Evolutionary conservation across 768 basidiomycete genomes (phyloP), one percentile per base, ranked within the genome.

Genomic region (Amanita pseudoporphyria): DNA sequence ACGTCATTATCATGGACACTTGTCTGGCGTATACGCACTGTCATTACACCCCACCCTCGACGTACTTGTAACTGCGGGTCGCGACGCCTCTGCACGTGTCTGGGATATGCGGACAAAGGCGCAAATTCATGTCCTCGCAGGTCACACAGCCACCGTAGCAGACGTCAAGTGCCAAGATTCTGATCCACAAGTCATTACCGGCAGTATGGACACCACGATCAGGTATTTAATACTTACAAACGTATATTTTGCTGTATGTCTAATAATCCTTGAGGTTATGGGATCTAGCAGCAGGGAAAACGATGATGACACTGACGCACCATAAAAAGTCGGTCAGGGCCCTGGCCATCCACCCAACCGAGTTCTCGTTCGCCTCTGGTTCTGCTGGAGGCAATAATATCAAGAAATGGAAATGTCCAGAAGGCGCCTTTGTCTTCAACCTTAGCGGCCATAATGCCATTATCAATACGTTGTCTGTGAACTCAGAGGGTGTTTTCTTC

Each of bases 41-140:
- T 80, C 85, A 18, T 71, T 99, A 2, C 96, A 98, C 60, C 96
- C 96, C 1, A 98, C 95, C 0, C 80, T 99, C 45, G 96, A 98
- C 60, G 73, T 99, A 2, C 79, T 99, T 35, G 92, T 97, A 39
- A 99, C 96, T 0, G 81, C 87, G 3, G 96, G 96, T 36, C 84
- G 96, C 58, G 96, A 99, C 60, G 93, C 96, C 6, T 92, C 91
- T 9, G 95, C 94, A 1, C 82, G 96, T 51, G 94, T 97, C 0
- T 99, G 96, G 96, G 96, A 99, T 62, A 98, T 99, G 95, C 82
- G 96, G 33, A 95, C 94, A 28, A 95, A 97, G 61, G 87, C 93
- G 9, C 90, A 92, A 61, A 89, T 98, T 44, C 91, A 96, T 63
- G 85, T 93, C 37, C 76, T 99, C 19, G 70, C 88, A 0, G 96